A percentile compares a stretch with the other conserved stretches of the same genome.
Evolutionary conservation across 2,329 filamentous ascomycete species (phyloP).

Genomic region (Hortaea sp.): DNA sequence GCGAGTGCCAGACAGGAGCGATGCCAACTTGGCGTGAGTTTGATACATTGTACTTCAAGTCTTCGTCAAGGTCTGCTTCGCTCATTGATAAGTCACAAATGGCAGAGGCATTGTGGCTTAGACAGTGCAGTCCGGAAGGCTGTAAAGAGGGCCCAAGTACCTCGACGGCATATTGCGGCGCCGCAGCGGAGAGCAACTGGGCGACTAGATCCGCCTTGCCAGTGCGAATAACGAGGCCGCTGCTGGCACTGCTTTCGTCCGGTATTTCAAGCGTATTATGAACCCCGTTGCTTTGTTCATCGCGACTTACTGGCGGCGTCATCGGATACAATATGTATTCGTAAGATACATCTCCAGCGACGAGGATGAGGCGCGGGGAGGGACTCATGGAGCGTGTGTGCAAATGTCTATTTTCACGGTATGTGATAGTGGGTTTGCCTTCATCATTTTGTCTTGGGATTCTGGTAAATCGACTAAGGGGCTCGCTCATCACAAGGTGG

Average conservation of each 20-base stretch:
- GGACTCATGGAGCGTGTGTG: too few relatives aligned
- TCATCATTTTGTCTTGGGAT: too few relatives aligned
- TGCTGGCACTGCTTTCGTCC: constrained; percentile 10
- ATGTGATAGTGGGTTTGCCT: too few relatives aligned
- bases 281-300: constrained; percentile 2
- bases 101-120: constrained; percentile 22
- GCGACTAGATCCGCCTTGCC: constrained; percentile 23
- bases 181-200: constrained; percentile 23
- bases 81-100: constrained; percentile 17
- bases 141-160: constrained; percentile 19
- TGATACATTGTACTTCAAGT: constrained; percentile 9
- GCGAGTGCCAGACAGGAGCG: constrained; percentile 20
- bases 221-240: constrained; percentile 20
- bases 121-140: constrained; percentile 13
- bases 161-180: constrained; percentile 19
- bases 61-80: neutral
- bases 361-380: constrained; percentile 16
- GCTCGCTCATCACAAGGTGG: too few relatives aligned
- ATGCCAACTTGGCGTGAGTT: constrained; percentile 16
- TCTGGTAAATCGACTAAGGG: too few relatives aligned
- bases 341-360: constrained; percentile 24
- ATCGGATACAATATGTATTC: constrained; percentile 24
- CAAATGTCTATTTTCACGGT: too few relatives aligned
- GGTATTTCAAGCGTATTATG: neutral
- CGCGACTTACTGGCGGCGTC: neutral